phyloP scores from a whole-genome alignment of 192 early-diverging fungal genomes.

The Glomus cerebriforme region DNA sequence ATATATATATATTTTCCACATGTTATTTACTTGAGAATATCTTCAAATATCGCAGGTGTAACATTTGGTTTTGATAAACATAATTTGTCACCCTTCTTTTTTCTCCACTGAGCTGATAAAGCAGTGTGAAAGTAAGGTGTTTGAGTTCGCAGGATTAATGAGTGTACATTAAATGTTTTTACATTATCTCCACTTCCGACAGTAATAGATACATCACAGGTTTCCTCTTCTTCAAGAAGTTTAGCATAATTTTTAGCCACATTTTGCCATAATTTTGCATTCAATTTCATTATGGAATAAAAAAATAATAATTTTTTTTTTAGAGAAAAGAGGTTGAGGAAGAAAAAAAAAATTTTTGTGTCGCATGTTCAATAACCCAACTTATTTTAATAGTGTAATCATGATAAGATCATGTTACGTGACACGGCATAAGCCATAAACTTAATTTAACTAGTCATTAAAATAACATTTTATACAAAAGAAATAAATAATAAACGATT shows the following conservation, averaged over 20 bases:
- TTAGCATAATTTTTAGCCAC: background rate
- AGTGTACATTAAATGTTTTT: conserved; percentile 15
- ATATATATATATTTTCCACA: background rate
- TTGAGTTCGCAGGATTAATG: conserved; percentile 6
- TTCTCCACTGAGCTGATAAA: conserved; percentile 2
- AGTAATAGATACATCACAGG: conserved; percentile 12
- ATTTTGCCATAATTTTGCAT: background rate
- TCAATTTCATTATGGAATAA: background rate
- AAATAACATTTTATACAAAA: background rate
- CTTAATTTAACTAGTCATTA: background rate
- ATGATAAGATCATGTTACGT: background rate
- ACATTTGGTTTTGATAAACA: background rate
- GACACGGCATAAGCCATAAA: background rate
- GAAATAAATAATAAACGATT: background rate
- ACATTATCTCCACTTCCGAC: conserved; percentile 13
- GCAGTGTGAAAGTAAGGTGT: background rate
- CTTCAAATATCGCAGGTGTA: background rate
- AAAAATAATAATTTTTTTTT: background rate
- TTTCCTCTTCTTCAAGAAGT: conserved; percentile 6
- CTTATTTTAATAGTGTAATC: background rate
- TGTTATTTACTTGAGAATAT: conserved; percentile 6
- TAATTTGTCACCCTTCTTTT: background rate
- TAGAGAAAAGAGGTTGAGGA: background rate
- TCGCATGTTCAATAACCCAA: background rate
- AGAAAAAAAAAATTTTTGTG: background rate